Evolutionary conservation across 1,284 basidiomycete genomes (phyloP), one percentile per base, ranked within the genome.

Genomic region (Ceratobasidium sp.): DNA sequence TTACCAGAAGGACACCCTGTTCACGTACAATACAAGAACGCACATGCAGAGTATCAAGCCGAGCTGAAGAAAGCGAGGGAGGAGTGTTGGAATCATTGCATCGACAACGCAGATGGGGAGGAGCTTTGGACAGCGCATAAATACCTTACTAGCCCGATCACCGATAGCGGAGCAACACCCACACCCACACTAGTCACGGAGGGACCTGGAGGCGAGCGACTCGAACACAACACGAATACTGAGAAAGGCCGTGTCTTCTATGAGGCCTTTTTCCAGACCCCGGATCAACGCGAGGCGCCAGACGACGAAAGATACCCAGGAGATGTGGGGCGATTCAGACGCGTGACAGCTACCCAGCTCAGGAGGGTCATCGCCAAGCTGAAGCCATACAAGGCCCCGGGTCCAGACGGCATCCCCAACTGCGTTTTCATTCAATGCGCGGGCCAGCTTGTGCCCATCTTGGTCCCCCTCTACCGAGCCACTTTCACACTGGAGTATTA

Each of bases 381-480:
- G 1, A 65, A 69, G 40, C 78, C 78, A 7, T 73, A 61, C 77
- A 87, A 87, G 61, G 86, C 84, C 0, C 81, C 84, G 0, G 83
- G 84, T 0, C 82, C 83, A 0, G 84, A 84, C 56, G 81, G 81
- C 0, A 81, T 85, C 7, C 82, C 84, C 0, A 87, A 87, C 75
- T 79, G 81, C 11, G 83, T 86, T 0, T 80, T 83, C 65, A 82
- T 73, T 17, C 44, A 83, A 1, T 82, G 79, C 46, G 52, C 64
- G 0, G 80, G 83, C 13, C 22, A 81, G 0, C 79, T 87, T 0
- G 62, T 81, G 0, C 80, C 80, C 80, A 0, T 80, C 84, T 43
- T 32, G 40, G 0, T 78, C 83, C 0, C 43, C 78, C 0, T 70
- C 78, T 64, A 37, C 46, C 37, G 51, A 44, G 76, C 71, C 15